These are phyloP conservation scores for Cryptomeria japonica DNA, from an alignment of 75 land plant genomes.

Conservation along the genomic window DNA sequence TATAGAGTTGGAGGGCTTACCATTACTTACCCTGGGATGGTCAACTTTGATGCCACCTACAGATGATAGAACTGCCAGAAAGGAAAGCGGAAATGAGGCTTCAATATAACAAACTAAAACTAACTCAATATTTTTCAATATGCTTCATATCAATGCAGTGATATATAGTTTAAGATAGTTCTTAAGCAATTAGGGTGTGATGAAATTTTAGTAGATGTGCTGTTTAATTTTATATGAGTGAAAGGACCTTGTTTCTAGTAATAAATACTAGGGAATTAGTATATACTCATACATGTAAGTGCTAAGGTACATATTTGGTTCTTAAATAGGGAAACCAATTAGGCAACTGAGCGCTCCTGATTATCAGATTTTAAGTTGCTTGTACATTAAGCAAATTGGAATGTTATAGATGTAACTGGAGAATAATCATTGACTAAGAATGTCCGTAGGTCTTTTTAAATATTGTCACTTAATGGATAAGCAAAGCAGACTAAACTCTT, in stretches of 20 bases:
- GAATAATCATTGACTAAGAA: not conserved
- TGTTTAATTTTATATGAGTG: not conserved
- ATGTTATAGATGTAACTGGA: too few relatives aligned
- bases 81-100: not conserved
- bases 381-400: not conserved
- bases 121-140: not conserved
- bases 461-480: not conserved
- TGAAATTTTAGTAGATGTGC: not conserved
- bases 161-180: not conserved
- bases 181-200: not conserved
- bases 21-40: slow-evolving; percentile 47
- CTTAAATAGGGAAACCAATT: not conserved
- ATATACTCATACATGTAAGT: not conserved
- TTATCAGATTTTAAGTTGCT: not conserved
- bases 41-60: slow-evolving; percentile 77
- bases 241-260: not conserved
- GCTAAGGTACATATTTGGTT: not conserved
- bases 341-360: not conserved
- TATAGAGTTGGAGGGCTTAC: slow-evolving; percentile 26
- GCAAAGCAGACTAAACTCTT: not conserved
- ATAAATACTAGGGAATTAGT: not conserved
- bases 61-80: slow-evolving; percentile 73
- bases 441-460: not conserved
- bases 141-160: not conserved
- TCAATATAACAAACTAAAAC: not conserved